Percentiles rank a stretch among this genome's conserved stretches.
Evolutionary conservation across 176 grass and related monocot species (phyloP).

Genomic region (Avena eriantha): DNA sequence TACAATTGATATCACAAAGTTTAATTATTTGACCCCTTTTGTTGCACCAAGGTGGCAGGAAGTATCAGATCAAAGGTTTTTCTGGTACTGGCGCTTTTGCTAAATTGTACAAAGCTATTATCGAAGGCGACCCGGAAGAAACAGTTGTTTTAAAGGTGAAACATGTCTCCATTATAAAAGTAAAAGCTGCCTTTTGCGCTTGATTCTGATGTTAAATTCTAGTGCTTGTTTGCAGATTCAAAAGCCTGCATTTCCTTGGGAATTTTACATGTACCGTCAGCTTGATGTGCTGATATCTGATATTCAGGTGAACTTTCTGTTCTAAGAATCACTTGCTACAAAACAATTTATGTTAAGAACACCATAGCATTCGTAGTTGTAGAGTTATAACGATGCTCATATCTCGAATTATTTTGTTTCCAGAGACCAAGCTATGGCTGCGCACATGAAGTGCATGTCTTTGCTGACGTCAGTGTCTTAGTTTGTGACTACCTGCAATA

Average conservation of each 20-base stretch:
- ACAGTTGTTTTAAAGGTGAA: slow-evolving; percentile 87
- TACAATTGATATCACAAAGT: slow-evolving; percentile 32
- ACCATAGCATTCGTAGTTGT: background rate
- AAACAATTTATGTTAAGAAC: slow-evolving; percentile 31
- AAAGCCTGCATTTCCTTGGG: slow-evolving; percentile 80
- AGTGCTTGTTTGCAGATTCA: slow-evolving; percentile 67
- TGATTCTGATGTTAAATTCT: slow-evolving; percentile 32
- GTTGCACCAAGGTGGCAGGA: slow-evolving; percentile 62
- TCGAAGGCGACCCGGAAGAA: slow-evolving; percentile 75
- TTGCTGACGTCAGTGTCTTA: slow-evolving; percentile 73
- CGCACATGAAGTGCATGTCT: slow-evolving; percentile 74
- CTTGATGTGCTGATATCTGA: slow-evolving; percentile 81
- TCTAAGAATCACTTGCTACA: slow-evolving; percentile 2
- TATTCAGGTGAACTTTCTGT: slow-evolving; percentile 54
- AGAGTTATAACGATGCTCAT: slow-evolving; percentile 33
- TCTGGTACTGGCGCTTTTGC: slow-evolving; percentile 85
- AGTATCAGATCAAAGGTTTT: slow-evolving; percentile 92
- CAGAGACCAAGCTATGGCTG: slow-evolving; percentile 87
- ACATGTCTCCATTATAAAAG: slow-evolving; percentile 28
- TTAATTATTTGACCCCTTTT: slow-evolving; percentile 41
- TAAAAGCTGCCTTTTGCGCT: slow-evolving; percentile 22
- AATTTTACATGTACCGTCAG: slow-evolving; percentile 98
- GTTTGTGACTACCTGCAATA: slow-evolving; percentile 86
- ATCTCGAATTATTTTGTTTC: slow-evolving; percentile 34
- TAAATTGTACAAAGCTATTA: slow-evolving; percentile 79